These are phyloP conservation scores for Ramichloridium luteum DNA, from an alignment of 2,329 filamentous ascomycete species.

Conservation along the genomic window DNA sequence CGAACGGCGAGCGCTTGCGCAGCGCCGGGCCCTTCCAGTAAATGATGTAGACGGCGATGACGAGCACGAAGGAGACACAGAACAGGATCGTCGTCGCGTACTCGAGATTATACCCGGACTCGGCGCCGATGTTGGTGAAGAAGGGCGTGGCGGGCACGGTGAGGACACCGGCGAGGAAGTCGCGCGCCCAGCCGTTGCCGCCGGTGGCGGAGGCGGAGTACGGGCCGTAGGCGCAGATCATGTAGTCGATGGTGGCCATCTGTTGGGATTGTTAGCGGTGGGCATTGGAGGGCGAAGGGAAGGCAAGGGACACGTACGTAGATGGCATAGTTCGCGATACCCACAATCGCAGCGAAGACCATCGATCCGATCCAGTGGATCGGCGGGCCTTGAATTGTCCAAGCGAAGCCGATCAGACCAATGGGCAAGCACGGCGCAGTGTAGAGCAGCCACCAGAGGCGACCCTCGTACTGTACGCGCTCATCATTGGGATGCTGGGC, in stretches of 20 bases:
- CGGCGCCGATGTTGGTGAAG: slow-evolving; percentile 32
- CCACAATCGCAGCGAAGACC: slow-evolving; percentile 55
- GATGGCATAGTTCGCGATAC: slow-evolving; percentile 50
- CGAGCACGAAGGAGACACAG: slow-evolving; percentile 37
- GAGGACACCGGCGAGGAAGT: slow-evolving; percentile 62
- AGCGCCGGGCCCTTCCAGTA: slow-evolving; percentile 46
- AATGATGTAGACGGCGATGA: slow-evolving; percentile 45
- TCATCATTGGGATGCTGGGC: slow-evolving; percentile 37
- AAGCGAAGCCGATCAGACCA: slow-evolving; percentile 60
- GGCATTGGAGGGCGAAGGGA: too few species aligned
- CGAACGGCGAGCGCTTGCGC: slow-evolving; percentile 40
- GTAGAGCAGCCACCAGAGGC: slow-evolving; percentile 55
- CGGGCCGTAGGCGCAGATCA: slow-evolving; percentile 60
- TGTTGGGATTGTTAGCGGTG: too few species aligned
- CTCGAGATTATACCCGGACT: slow-evolving; percentile 34
- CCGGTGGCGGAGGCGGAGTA: slow-evolving; percentile 66
- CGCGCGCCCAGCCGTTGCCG: slow-evolving; percentile 62
- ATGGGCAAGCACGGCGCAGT: slow-evolving; percentile 52
- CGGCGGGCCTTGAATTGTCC: slow-evolving; percentile 53
- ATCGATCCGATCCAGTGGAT: slow-evolving; percentile 59
- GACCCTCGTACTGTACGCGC: slow-evolving; percentile 50
- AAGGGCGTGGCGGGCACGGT: slow-evolving; percentile 57
- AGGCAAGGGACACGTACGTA: slow-evolving; percentile 1
- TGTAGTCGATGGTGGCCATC: slow-evolving; percentile 68
- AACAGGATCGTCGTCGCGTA: slow-evolving; percentile 46